These are phyloP conservation scores for Klebsormidium nitens DNA, from an alignment of 139 green algal species.

Conservation along the genomic window DNA sequence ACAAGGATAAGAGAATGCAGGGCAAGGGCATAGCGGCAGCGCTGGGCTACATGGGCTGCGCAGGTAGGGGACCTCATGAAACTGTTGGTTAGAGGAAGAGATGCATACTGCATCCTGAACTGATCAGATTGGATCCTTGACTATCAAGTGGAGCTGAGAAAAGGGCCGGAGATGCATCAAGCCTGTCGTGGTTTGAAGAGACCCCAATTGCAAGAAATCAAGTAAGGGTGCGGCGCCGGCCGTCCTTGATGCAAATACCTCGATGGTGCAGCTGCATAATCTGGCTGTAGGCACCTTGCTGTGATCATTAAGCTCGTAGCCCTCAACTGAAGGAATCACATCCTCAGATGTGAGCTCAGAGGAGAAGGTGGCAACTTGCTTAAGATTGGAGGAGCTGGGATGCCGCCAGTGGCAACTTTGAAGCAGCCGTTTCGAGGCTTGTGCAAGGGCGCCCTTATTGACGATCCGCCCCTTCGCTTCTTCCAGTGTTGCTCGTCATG, in stretches of 20 bases:
- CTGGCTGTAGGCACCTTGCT: too few relatives aligned
- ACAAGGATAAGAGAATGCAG: slow-evolving; percentile 20
- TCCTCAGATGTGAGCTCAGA: not conserved
- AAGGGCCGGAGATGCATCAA: not conserved
- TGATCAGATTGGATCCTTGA: too few relatives aligned
- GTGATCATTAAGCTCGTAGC: too few relatives aligned
- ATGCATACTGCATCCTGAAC: too few relatives aligned
- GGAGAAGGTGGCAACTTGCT: not conserved
- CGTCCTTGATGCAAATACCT: too few relatives aligned
- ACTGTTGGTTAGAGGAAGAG: too few relatives aligned
- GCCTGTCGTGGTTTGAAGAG: not conserved
- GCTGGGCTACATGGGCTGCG: slow-evolving; percentile 39
- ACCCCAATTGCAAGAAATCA: too few relatives aligned
- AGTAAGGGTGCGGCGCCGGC: too few relatives aligned
- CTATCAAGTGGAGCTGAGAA: too few relatives aligned
- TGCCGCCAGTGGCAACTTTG: not conserved
- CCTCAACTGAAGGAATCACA: not conserved
- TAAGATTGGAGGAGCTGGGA: not conserved
- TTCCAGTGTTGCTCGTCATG: slow-evolving; percentile 37
- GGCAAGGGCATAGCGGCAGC: slow-evolving; percentile 11
- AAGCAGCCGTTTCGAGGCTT: not conserved
- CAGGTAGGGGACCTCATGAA: too few relatives aligned
- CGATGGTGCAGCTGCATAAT: too few relatives aligned
- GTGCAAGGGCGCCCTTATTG: too few relatives aligned
- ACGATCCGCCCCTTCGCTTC: not conserved